Evolutionary conservation across 345 rosid genomes (phyloP).

Genomic region (Salix arbutifolia): DNA sequence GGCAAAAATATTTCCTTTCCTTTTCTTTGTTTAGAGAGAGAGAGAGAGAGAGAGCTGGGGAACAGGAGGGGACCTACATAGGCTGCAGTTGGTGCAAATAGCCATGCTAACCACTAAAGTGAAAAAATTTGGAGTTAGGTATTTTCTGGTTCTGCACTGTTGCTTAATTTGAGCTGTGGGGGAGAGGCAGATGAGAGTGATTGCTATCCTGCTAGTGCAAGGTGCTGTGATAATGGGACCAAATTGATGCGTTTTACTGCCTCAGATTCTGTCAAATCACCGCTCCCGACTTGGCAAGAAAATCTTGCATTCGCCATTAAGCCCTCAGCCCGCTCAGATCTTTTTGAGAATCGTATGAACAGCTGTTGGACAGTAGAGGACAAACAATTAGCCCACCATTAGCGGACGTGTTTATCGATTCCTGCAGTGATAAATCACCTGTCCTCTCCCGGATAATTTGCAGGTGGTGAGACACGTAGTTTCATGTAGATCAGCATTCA

Average conservation of each 20-base stretch:
- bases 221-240: conserved; percentile 15
- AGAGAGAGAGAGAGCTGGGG: conserved; percentile 7
- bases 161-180: conserved; percentile 14
- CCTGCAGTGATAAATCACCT: neutral
- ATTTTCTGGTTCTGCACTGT: conserved; percentile 32
- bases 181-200: conserved; percentile 1
- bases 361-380: neutral
- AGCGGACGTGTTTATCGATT: conserved; percentile 7
- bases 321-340: neutral
- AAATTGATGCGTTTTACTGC: neutral
- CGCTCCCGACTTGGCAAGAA: neutral
- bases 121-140: conserved; percentile 37
- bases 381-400: conserved; percentile 16
- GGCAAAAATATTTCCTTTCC: neutral
- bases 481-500: neutral
- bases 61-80: conserved; percentile 36
- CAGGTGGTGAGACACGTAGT: no score
- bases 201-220: conserved; percentile 12
- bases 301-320: neutral
- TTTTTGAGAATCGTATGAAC: neutral
- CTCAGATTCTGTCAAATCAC: conserved; percentile 15
- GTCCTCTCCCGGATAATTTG: neutral
- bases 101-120: conserved; percentile 38
- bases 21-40: neutral
- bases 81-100: conserved; percentile 40